Evolutionary conservation across 495 filamentous ascomycete species (phyloP).

Genomic region (Symbiotaphrina buchneri): DNA sequence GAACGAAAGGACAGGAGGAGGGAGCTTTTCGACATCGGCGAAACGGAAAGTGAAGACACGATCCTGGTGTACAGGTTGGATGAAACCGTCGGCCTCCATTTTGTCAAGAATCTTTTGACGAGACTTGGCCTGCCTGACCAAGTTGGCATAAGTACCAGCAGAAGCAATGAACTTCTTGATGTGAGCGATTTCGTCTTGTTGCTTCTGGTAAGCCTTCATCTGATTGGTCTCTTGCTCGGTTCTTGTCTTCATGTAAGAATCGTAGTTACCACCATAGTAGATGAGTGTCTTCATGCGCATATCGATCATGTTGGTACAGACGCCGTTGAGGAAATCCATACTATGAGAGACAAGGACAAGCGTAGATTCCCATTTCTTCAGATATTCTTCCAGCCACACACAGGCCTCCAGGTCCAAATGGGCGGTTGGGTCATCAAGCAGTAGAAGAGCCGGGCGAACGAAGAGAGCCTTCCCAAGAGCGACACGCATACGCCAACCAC

Average conservation of each 20-base stretch:
- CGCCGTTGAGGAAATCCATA: constrained; percentile 97
- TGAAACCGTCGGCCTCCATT: constrained; percentile 98
- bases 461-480: constrained; percentile 94
- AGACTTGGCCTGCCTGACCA: constrained; percentile 96
- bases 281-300: constrained; percentile 78
- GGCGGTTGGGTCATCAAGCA: constrained; percentile 95
- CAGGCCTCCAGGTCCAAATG: constrained; percentile 99
- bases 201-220: constrained; percentile 94
- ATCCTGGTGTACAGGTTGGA: constrained; percentile 70
- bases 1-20: constrained; percentile 87
- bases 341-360: constrained; percentile 92
- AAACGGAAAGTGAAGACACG: constrained; percentile 96
- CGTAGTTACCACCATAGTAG: constrained; percentile 99
- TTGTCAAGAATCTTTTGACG: constrained; percentile 99
- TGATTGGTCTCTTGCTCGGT: constrained; percentile 92
- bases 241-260: constrained; percentile 91
- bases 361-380: constrained; percentile 99
- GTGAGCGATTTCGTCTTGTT: constrained; percentile 96
- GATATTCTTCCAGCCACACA: constrained; percentile 98
- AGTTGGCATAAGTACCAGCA: constrained; percentile 98
- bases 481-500: constrained; percentile 99
- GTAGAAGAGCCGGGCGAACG: constrained; percentile 84
- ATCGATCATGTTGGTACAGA: constrained; percentile 97
- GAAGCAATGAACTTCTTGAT: constrained; percentile 99
- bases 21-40: constrained; percentile 94